These are phyloP conservation scores for Lactifluus piperatus DNA, from an alignment of 768 basidiomycete genomes.

Conservation along the genomic window DNA sequence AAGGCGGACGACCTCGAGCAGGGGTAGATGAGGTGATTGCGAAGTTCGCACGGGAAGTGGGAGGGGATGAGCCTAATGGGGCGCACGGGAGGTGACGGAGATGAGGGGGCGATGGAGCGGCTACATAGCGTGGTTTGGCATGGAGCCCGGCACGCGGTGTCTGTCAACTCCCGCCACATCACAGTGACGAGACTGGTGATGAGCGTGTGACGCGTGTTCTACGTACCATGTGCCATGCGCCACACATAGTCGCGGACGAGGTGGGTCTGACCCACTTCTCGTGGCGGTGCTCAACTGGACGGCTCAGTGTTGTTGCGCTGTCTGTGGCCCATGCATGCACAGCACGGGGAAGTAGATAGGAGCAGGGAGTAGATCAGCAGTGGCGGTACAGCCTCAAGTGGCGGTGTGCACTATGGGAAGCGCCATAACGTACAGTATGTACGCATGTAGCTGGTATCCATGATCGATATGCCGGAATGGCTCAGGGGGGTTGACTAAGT, in stretches of 20 bases:
- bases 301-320: background rate
- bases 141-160: conserved; percentile 13
- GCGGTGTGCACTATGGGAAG: conserved; percentile 1
- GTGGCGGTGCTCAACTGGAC: conserved; percentile 7
- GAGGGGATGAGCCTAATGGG: conserved; percentile 11
- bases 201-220: background rate
- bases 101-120: conserved; percentile 17
- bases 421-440: background rate
- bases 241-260: background rate
- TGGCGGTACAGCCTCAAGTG: conserved; percentile 13
- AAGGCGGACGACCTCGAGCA: background rate
- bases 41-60: conserved; percentile 3
- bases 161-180: conserved; percentile 13
- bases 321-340: conserved; percentile 10
- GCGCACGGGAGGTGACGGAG: conserved; percentile 13
- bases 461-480: conserved; percentile 13
- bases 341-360: conserved; percentile 4
- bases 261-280: background rate
- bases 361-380: conserved; percentile 4
- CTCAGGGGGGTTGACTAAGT: conserved; percentile 5
- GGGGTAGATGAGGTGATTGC: conserved; percentile 3
- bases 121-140: conserved; percentile 9
- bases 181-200: conserved; percentile 9
- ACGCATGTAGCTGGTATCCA: background rate
- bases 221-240: background rate